Evolutionary conservation across 192 early-diverging fungal species (phyloP).

Genomic region (Mortierella antarctica): DNA sequence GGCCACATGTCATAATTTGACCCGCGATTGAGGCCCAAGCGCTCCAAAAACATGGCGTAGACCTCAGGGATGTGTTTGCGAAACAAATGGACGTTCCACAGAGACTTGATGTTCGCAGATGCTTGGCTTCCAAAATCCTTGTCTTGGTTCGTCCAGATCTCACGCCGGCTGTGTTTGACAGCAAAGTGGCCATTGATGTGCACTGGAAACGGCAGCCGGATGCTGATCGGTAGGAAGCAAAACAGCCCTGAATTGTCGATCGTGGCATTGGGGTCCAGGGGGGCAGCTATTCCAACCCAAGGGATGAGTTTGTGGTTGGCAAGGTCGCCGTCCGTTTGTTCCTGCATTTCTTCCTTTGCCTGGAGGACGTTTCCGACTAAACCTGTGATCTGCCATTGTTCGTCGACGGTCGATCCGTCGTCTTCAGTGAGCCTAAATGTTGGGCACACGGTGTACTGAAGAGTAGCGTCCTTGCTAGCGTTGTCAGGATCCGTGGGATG

Average conservation of each 20-base stretch:
- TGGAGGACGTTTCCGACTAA: conserved; percentile 18
- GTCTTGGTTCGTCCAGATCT: conserved; percentile 40
- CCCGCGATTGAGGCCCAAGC: conserved; percentile 10
- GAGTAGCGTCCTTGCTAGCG: background rate
- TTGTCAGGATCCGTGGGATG: background rate
- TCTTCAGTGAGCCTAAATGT: conserved; percentile 20
- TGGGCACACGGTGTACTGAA: conserved; percentile 20
- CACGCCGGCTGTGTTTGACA: conserved; percentile 48
- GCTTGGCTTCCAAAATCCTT: conserved; percentile 27
- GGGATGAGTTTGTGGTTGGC: conserved; percentile 42
- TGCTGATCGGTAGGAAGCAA: conserved; percentile 54
- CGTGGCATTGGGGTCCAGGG: background rate
- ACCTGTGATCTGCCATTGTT: conserved; percentile 28
- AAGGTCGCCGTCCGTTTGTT: conserved; percentile 8
- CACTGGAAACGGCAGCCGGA: conserved; percentile 33
- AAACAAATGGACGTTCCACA: conserved; percentile 49
- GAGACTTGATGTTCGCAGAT: conserved; percentile 28
- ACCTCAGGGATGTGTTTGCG: conserved; percentile 15
- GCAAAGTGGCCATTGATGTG: conserved; percentile 58
- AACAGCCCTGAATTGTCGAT: conserved; percentile 30
- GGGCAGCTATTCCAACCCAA: conserved; percentile 52
- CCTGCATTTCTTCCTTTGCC: conserved; percentile 9
- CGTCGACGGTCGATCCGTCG: conserved; percentile 1
- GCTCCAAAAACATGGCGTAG: conserved; percentile 25
- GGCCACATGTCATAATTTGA: conserved; percentile 30